Evolutionary conservation across 2,329 filamentous ascomycete genomes (phyloP).

Genomic region (Lasiodiplodia theobromae): DNA sequence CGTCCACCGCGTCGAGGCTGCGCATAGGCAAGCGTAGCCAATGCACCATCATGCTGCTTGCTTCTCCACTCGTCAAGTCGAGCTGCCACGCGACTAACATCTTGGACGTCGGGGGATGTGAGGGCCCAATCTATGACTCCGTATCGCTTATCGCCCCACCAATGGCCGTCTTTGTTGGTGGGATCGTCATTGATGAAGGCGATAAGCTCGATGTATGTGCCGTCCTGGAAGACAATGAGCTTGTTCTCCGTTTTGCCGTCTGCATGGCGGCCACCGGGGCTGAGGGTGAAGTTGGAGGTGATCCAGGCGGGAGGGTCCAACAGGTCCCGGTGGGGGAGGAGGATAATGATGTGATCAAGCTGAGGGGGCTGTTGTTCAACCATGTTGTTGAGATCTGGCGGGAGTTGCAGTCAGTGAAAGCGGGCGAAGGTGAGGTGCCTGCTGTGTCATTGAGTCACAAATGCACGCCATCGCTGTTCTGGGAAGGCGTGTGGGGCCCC

Average conservation of each 20-base stretch:
- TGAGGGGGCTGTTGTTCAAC: conserved; percentile 32
- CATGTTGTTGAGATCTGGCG: conserved; percentile 28
- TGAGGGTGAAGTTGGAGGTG: conserved; percentile 62
- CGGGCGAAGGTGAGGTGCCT: neutral
- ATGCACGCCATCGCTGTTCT: neutral
- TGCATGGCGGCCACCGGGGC: conserved; percentile 67
- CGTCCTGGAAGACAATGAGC: conserved; percentile 68
- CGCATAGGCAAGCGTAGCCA: neutral
- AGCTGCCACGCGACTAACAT: neutral
- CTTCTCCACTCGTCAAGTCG: conserved; percentile 3
- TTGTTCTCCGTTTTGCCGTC: conserved; percentile 68
- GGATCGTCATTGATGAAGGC: conserved; percentile 61
- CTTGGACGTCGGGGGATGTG: conserved; percentile 48
- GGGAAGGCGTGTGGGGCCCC: conserved; percentile 15
- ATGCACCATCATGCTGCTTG: neutral
- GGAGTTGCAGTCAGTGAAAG: conserved; percentile 2
- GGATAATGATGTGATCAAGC: conserved; percentile 71
- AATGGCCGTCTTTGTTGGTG: conserved; percentile 58
- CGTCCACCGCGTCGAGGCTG: conserved; percentile 7
- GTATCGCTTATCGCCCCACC: conserved; percentile 62
- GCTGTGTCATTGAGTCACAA: conserved; percentile 10
- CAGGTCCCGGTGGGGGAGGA: conserved; percentile 62
- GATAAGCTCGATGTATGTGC: conserved; percentile 72
- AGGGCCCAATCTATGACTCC: conserved; percentile 70
- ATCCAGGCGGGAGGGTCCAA: conserved; percentile 59